Conservation (phyloP, 78 protist species). For the Planoprotostelium fungivorum region DNA sequence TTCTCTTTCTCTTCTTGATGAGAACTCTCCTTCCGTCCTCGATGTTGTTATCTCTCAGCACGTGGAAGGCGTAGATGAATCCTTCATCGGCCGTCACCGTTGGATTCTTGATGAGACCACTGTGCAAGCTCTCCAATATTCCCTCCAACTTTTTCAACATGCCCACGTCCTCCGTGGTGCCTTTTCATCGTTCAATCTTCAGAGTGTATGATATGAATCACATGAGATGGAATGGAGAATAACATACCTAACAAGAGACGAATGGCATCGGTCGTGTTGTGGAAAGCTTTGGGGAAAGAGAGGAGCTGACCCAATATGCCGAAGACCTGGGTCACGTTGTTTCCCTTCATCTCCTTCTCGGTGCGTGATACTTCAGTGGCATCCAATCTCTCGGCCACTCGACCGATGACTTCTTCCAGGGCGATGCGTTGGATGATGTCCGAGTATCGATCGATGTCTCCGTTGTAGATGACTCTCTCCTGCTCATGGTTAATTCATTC, state of each 20-base stretch:
- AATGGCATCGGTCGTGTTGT: background rate
- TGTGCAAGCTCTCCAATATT: background rate
- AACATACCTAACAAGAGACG: background rate
- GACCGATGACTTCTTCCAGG: background rate
- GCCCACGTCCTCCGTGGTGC: background rate
- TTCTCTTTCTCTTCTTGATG: background rate
- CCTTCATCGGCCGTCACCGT: background rate
- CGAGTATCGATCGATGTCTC: background rate
- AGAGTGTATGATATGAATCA: background rate
- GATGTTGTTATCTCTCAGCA: background rate
- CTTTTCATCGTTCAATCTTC: background rate
- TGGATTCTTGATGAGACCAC: background rate
- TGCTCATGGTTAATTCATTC: no score
- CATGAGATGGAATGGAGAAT: no score
- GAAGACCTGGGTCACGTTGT: background rate
- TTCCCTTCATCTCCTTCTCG: background rate
- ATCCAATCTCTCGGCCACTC: background rate
- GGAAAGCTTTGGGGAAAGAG: background rate
- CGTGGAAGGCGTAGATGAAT: background rate
- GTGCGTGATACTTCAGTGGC: background rate
- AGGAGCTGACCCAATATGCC: background rate
- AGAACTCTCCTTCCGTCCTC: background rate
- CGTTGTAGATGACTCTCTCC: background rate
- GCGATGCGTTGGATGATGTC: background rate
- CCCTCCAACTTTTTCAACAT: background rate